Evolutionary conservation across 2,329 filamentous ascomycete species (phyloP).

Genomic region (Rhynchosporium graminicola): DNA sequence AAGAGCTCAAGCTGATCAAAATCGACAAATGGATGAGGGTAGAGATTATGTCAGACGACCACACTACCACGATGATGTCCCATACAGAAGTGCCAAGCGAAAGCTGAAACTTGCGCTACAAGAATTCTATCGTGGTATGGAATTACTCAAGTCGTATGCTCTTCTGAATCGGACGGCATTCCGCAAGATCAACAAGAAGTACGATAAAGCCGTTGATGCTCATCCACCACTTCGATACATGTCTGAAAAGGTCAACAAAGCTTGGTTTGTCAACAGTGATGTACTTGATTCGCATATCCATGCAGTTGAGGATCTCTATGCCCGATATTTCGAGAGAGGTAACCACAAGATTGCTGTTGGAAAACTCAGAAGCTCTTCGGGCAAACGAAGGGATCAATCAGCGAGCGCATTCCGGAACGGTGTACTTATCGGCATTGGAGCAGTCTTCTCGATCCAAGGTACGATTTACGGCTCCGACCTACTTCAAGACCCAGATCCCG

Average conservation of each 20-base stretch:
- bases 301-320: constrained; percentile 86
- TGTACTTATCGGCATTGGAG: constrained; percentile 67
- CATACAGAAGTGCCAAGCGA: constrained; percentile 84
- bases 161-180: constrained; percentile 90
- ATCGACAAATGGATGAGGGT: constrained; percentile 35
- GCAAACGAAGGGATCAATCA: constrained; percentile 57
- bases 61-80: constrained; percentile 60
- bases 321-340: constrained; percentile 89
- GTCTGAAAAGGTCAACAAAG: constrained; percentile 85
- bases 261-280: constrained; percentile 90
- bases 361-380: constrained; percentile 76
- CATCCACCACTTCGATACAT: constrained; percentile 79
- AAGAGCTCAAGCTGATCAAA: constrained; percentile 44
- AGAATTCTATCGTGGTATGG: constrained; percentile 89
- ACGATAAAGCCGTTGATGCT: constrained; percentile 85
- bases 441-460: constrained; percentile 67
- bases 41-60: constrained; percentile 53
- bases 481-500: constrained; percentile 53
- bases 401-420: constrained; percentile 61
- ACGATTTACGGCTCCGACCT: constrained; percentile 58
- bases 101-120: constrained; percentile 90
- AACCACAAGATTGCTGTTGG: constrained; percentile 89
- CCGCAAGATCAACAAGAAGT: constrained; percentile 98
- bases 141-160: constrained; percentile 89
- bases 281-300: constrained; percentile 78